Base-by-base conservation (phyloP, 176 grass and related monocot species). In the Oryza longistaminata region DNA sequence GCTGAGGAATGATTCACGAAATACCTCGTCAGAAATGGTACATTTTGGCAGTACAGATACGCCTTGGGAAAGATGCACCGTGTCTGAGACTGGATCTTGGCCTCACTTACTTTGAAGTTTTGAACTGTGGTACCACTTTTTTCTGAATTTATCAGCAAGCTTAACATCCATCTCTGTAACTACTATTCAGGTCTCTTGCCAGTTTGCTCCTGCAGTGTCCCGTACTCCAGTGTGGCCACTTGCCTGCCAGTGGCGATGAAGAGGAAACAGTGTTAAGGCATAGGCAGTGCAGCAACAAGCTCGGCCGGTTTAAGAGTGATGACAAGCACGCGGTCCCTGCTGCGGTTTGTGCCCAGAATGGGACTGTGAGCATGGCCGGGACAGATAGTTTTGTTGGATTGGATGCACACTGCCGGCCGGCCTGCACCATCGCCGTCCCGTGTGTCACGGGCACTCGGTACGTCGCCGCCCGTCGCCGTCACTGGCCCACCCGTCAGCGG, bases 1-100 rank as follows among this genome's bases (percentile, higher is more conserved):
- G 80, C 68, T 68, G 61, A 83, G 74, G 88, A 83, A 90, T 83
- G 67, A 74, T 79, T 73, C 83, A 71, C 17, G 19, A 42, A 77
- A 77, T 86, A 78, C 72, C 64, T 74, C 69, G 49, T 68, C 27
- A 26, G 16, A 58, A 70, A 77, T 33, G 74, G 82, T 85, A 58
- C 80, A 83, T 61, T 55, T 15, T 17, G 44, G 1, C 33, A 16
- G 78, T 29, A 66, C 33, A 34, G 33, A 42, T 12, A 12, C 79
- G 12, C 78, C 14, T 34, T 1, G 13, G 50, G 34, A 68, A 55
- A 79, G 45, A 80, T 48, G 60, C 75, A 68, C 9, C 8, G 2
- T 71, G 68, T 27, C 25, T 25, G 40, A 40, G n/a, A 29, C 76
- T 43, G 37, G 60, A 65, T 78, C 76, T 66, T 27, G 76, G 58